Percentiles rank a stretch among this genome's conserved stretches.
Conservation (phyloP, 2,329 filamentous ascomycete genomes). For the Grosmannia huntii region DNA sequence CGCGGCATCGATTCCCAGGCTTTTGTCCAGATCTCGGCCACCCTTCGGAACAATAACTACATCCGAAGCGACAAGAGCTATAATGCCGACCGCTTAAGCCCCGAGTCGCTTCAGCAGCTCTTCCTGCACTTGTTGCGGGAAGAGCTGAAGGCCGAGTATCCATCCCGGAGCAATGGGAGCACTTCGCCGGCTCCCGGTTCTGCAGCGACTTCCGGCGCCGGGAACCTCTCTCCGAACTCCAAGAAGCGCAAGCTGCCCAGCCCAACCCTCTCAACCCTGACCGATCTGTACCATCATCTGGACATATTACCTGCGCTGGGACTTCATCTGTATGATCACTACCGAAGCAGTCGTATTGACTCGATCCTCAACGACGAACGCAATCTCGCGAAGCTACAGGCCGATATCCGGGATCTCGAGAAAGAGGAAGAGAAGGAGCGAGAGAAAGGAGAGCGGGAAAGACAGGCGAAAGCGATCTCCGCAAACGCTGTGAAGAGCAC, state of each 20-base stretch:
- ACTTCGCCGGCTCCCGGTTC: neutral
- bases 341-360: constrained; percentile 54
- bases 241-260: constrained; percentile 65
- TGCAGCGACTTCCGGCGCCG: constrained; percentile 20
- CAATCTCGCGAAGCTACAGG: constrained; percentile 47
- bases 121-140: constrained; percentile 67
- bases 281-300: constrained; percentile 52
- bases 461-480: neutral
- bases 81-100: constrained; percentile 59
- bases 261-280: constrained; percentile 49
- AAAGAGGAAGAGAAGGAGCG: constrained; percentile 16
- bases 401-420: constrained; percentile 58
- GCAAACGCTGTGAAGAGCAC: neutral
- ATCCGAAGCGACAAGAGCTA: constrained; percentile 59
- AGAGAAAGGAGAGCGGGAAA: constrained; percentile 3
- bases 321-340: constrained; percentile 61
- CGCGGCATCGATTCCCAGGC: constrained; percentile 18
- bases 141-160: constrained; percentile 46
- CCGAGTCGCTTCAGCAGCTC: constrained; percentile 66
- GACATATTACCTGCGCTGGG: constrained; percentile 60
- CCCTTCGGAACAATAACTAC: constrained; percentile 60
- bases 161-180: constrained; percentile 19
- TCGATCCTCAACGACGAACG: constrained; percentile 66
- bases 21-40: constrained; percentile 30
- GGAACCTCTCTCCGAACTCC: constrained; percentile 31